These are phyloP conservation scores for Volutella citrinella DNA, from an alignment of 2,329 filamentous ascomycete species.

Conservation along the genomic window DNA sequence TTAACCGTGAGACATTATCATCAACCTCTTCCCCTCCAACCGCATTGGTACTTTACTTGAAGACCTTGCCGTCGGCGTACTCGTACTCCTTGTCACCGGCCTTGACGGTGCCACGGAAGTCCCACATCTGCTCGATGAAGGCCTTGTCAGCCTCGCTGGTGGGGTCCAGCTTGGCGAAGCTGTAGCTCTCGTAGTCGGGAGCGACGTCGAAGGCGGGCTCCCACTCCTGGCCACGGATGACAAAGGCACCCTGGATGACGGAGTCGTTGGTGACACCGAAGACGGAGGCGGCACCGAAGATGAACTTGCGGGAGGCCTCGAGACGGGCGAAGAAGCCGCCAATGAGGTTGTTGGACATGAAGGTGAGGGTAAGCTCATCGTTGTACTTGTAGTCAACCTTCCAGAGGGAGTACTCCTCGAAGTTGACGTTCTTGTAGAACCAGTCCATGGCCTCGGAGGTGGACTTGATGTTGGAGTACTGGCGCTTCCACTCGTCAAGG, in stretches of 20 bases:
- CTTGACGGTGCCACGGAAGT: conserved; percentile 81
- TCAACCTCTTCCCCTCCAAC: conserved; percentile 19
- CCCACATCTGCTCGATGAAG: conserved; percentile 84
- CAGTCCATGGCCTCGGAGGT: conserved; percentile 76
- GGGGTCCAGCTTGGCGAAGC: conserved; percentile 94
- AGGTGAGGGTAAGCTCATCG: conserved; percentile 91
- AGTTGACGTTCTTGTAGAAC: conserved; percentile 97
- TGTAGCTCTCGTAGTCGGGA: conserved; percentile 95
- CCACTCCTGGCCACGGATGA: conserved; percentile 89
- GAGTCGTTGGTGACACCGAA: conserved; percentile 88
- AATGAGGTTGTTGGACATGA: conserved; percentile 99
- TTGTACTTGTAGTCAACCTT: conserved; percentile 98
- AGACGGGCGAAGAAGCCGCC: conserved; percentile 97
- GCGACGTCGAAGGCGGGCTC: conserved; percentile 90
- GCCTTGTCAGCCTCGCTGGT: conserved; percentile 79
- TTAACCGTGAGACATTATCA: conserved; percentile 34
- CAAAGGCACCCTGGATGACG: conserved; percentile 87
- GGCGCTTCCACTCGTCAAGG: conserved; percentile 97
- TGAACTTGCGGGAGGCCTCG: conserved; percentile 95
- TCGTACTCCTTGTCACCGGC: conserved; percentile 85
- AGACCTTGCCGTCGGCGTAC: conserved; percentile 93
- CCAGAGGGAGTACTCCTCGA: conserved; percentile 96
- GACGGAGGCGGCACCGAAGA: conserved; percentile 88
- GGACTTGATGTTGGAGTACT: conserved; percentile 96
- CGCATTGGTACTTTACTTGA: conserved; percentile 70